Evolutionary conservation across 805 yeast genomes (phyloP).

Genomic region (Starmera quercuum): DNA sequence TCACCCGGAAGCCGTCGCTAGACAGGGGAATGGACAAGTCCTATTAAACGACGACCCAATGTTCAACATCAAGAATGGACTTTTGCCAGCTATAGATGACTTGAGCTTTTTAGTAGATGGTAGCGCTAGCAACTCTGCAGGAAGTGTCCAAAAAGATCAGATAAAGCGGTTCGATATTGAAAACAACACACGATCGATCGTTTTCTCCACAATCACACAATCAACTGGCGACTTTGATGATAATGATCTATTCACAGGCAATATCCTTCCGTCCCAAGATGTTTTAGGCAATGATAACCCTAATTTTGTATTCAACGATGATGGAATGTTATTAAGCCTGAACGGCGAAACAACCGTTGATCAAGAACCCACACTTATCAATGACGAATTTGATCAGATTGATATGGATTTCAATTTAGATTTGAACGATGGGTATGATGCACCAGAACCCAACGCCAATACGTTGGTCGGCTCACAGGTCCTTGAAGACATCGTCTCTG

Average conservation of each 20-base stretch:
- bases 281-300: neutral
- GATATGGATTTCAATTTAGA: neutral
- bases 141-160: slow-evolving; percentile 1
- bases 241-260: slow-evolving; percentile 1
- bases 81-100: slow-evolving; percentile 18
- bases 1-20: neutral
- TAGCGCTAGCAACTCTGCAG: neutral
- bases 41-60: slow-evolving; percentile 29
- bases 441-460: neutral
- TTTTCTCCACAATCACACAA: slow-evolving; percentile 3
- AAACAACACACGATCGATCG: slow-evolving; percentile 8
- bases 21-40: slow-evolving; percentile 3
- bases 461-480: too few relatives aligned
- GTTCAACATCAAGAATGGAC: slow-evolving; percentile 25
- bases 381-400: slow-evolving; percentile 18
- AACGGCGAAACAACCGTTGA: neutral
- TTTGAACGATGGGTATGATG: neutral
- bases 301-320: slow-evolving; percentile 1
- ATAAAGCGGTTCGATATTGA: slow-evolving; percentile 12
- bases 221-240: slow-evolving; percentile 2
- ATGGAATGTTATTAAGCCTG: neutral
- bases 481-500: too few relatives aligned
- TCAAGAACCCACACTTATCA: neutral
- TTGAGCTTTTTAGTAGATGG: slow-evolving; percentile 10
- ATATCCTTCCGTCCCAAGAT: neutral